Percentiles rank a stretch among this genome's conserved stretches.
These are phyloP conservation scores for Bacterosira constricta DNA, from an alignment of 108 stramenopile genomes.

Conservation along the genomic window DNA sequence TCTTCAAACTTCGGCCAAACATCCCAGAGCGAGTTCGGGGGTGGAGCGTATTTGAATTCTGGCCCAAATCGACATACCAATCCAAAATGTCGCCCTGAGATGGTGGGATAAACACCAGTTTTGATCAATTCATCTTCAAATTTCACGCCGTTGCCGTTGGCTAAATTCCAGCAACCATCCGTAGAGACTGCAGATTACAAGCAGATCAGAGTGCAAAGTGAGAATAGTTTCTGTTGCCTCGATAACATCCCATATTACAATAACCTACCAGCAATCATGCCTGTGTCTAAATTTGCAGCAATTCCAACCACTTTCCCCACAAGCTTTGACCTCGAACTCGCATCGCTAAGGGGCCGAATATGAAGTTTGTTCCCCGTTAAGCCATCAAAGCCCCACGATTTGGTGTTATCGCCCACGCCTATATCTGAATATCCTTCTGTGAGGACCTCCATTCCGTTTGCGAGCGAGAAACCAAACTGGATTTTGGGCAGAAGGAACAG, in stretches of 20 bases:
- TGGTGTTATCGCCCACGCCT: conserved; percentile 4
- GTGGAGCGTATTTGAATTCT: conserved; percentile 6
- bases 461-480: conserved; percentile 15
- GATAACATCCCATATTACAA: no score
- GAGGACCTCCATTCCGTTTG: conserved; percentile 11
- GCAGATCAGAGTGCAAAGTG: no score
- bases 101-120: conserved; percentile 15
- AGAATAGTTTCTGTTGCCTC: no score
- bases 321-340: background rate
- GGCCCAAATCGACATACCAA: background rate
- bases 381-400: conserved; percentile 25
- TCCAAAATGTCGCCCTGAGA: background rate
- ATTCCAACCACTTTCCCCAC: conserved; percentile 11
- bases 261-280: conserved; percentile 23
- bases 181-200: no score
- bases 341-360: background rate
- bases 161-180: conserved; percentile 12
- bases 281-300: conserved; percentile 23
- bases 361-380: background rate
- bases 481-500: background rate
- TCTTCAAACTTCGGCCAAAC: conserved; percentile 22
- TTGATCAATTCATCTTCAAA: conserved; percentile 19
- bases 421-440: background rate
- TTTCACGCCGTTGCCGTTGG: conserved; percentile 5
- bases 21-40: conserved; percentile 16